phyloP scores from a whole-genome alignment of 345 rosid genomes.

The Eucalyptus paniculata region DNA sequence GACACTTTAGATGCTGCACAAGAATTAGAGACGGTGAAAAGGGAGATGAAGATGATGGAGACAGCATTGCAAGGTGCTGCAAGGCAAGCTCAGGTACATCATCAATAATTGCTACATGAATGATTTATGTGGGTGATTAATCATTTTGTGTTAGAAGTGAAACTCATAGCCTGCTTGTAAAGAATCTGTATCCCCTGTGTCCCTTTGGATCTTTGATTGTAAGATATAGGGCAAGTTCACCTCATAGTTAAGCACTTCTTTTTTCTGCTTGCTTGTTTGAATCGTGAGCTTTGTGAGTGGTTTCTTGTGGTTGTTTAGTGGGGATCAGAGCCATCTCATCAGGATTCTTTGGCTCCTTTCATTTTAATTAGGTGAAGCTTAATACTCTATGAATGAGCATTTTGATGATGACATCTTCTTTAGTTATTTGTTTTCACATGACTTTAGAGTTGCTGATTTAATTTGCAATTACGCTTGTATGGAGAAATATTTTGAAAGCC shows the following conservation, averaged over 20 bases:
- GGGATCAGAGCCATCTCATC: neutral
- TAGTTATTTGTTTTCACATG: neutral
- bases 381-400: neutral
- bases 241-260: neutral
- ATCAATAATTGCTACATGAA: neutral
- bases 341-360: neutral
- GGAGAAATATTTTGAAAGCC: neutral
- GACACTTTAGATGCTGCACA: slow-evolving; percentile 21
- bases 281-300: neutral
- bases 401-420: neutral
- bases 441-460: neutral
- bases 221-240: neutral
- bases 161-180: neutral
- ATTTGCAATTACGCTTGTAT: neutral
- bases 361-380: neutral
- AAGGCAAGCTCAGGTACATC: slow-evolving; percentile 96
- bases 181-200: neutral
- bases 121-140: neutral
- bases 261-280: neutral
- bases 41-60: slow-evolving; percentile 93
- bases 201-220: neutral
- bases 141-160: neutral
- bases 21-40: slow-evolving; percentile 75
- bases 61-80: slow-evolving; percentile 98
- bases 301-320: neutral